phyloP scores from a whole-genome alignment of 1,284 basidiomycete species.

The Volvariella volvacea region DNA sequence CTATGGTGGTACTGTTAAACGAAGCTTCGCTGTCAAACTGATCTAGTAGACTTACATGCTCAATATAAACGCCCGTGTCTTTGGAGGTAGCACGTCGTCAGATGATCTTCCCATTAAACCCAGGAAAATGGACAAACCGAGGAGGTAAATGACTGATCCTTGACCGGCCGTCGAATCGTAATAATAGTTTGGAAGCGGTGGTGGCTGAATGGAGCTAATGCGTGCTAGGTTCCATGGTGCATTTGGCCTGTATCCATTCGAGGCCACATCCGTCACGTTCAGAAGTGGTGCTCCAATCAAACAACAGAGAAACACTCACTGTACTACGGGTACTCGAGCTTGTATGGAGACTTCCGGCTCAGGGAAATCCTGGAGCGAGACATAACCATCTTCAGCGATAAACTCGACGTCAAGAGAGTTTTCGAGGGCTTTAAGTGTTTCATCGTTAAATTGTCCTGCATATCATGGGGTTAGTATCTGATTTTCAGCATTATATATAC shows the following conservation, averaged over 20 bases:
- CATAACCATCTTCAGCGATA: constrained; percentile 13
- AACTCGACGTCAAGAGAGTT: constrained; percentile 11
- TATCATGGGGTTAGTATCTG: neutral
- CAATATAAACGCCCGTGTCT: constrained; percentile 5
- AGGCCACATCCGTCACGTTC: too few relatives aligned
- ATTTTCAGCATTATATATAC: neutral
- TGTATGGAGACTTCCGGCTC: neutral
- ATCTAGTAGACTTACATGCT: neutral
- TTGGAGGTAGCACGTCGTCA: too few relatives aligned
- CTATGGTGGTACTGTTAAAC: neutral
- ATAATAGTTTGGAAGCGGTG: constrained; percentile 2
- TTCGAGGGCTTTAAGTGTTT: constrained; percentile 7
- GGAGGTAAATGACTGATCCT: constrained; percentile 8
- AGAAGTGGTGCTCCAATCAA: too few relatives aligned
- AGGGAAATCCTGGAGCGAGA: neutral
- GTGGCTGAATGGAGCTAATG: neutral
- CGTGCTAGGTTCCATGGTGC: constrained; percentile 8
- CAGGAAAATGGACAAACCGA: constrained; percentile 2
- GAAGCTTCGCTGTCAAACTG: neutral
- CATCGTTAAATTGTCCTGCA: constrained; percentile 9
- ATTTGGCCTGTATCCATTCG: constrained; percentile 4
- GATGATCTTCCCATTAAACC: too few relatives aligned
- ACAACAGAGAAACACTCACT: neutral
- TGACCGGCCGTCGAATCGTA: constrained; percentile 6
- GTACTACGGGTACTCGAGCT: constrained; percentile 1